These are phyloP conservation scores for Phytophthora pini DNA, from an alignment of 352 stramenopile species.

Conservation along the genomic window DNA sequence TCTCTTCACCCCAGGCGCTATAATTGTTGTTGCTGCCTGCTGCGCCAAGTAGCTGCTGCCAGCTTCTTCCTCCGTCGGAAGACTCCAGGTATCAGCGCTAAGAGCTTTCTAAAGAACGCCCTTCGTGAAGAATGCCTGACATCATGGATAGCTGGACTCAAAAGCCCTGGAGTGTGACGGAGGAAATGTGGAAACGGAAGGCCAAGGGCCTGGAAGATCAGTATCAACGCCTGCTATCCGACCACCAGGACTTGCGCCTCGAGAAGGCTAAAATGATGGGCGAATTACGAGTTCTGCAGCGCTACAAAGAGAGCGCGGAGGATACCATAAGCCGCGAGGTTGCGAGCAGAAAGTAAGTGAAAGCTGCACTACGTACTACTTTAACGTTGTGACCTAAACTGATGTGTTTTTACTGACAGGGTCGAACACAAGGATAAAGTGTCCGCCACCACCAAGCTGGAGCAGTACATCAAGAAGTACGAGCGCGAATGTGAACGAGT, in stretches of 20 bases:
- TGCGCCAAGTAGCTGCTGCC: slow-evolving; percentile 14
- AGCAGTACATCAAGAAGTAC: slow-evolving; percentile 87
- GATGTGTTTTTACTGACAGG: slow-evolving; percentile 18
- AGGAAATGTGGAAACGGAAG: slow-evolving; percentile 84
- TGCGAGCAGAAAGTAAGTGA: slow-evolving; percentile 54
- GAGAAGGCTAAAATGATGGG: slow-evolving; percentile 74
- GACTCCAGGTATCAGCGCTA: neutral
- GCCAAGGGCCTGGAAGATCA: slow-evolving; percentile 72
- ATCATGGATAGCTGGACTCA: slow-evolving; percentile 59
- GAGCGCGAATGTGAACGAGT: slow-evolving; percentile 74
- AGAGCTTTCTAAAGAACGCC: neutral
- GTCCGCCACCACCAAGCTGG: slow-evolving; percentile 62
- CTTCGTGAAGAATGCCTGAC: slow-evolving; percentile 39
- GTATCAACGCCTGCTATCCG: slow-evolving; percentile 67
- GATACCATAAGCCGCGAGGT: slow-evolving; percentile 68
- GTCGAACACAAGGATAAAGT: slow-evolving; percentile 79
- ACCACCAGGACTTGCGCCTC: slow-evolving; percentile 74
- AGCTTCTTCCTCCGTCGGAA: slow-evolving; percentile 13
- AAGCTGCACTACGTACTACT: neutral
- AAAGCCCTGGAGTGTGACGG: slow-evolving; percentile 76
- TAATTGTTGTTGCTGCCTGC: slow-evolving; percentile 40
- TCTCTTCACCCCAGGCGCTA: slow-evolving; percentile 15
- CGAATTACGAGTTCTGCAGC: slow-evolving; percentile 70
- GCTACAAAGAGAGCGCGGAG: slow-evolving; percentile 77
- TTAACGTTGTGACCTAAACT: neutral